A percentile compares a stretch with the other conserved stretches of the same genome.
These are phyloP conservation scores for Coemansia sp. DNA, from an alignment of 192 early-diverging fungal species.

Conservation along the genomic window DNA sequence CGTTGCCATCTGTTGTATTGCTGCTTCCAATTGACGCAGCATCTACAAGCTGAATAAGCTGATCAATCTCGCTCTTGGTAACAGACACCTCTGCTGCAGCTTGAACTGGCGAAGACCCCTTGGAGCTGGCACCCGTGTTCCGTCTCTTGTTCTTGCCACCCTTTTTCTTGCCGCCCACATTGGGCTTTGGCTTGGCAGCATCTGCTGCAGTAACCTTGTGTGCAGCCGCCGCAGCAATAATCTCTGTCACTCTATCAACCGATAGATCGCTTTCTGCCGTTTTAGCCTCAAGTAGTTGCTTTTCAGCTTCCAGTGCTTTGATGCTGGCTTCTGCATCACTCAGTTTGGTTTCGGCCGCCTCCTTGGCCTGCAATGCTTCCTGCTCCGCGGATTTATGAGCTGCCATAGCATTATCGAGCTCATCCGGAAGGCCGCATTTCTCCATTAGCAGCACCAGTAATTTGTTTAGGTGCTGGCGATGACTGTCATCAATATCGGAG, in stretches of 20 bases:
- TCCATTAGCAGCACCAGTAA: slow-evolving; percentile 6
- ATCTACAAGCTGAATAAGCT: slow-evolving; percentile 34
- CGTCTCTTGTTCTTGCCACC: slow-evolving; percentile 38
- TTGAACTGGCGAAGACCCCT: slow-evolving; percentile 14
- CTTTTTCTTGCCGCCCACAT: slow-evolving; percentile 19
- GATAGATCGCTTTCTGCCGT: no score
- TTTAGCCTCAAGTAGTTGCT: not conserved
- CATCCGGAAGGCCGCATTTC: slow-evolving; percentile 25
- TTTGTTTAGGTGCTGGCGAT: not conserved
- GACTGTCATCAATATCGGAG: not conserved
- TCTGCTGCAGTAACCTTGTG: slow-evolving; percentile 5
- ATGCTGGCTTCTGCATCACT: slow-evolving; percentile 17
- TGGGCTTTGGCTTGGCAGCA: slow-evolving; percentile 12
- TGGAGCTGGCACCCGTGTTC: slow-evolving; percentile 11
- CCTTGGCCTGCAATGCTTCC: slow-evolving; percentile 30
- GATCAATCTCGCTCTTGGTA: slow-evolving; percentile 22
- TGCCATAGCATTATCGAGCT: slow-evolving; percentile 19
- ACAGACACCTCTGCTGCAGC: slow-evolving; percentile 3
- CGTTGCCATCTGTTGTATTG: not conserved
- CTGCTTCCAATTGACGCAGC: not conserved
- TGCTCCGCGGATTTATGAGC: slow-evolving; percentile 13
- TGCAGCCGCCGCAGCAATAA: slow-evolving; percentile 28
- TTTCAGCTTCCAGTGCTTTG: slow-evolving; percentile 7
- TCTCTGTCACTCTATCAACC: slow-evolving; percentile 13
- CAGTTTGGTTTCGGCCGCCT: slow-evolving; percentile 29